Evolutionary conservation across 2,329 filamentous ascomycete species (phyloP), one percentile per base, ranked within the genome.

Genomic region (Colletotrichum falcatum): DNA sequence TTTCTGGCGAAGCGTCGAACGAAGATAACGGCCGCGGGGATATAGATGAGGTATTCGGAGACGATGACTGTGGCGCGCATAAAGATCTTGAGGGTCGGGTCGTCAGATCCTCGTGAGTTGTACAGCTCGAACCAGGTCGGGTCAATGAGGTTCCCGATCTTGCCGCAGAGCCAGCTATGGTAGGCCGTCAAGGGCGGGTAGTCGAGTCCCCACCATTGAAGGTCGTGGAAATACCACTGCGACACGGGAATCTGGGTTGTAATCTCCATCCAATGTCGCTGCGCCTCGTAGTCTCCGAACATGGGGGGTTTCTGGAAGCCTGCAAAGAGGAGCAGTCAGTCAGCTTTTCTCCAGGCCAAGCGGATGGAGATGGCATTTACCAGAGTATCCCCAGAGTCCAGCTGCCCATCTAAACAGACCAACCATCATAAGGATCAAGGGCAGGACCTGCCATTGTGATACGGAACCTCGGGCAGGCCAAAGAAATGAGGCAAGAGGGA

Each of bases 251-350:
- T 85, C 70, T 97, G 90, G 11, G 90, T 93, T 2, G 96, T 98
- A 74, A 99, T 86, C 78, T 99, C 96, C 95, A 99, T 97, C 96
- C 96, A 99, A 81, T 99, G 96, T 76, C 96, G 86, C 81, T 99
- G 96, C 4, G 97, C 96, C 84, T 99, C 96, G 82, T 97, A 99
- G 81, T 99, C 96, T 74, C 96, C 96, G 78, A 95, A 93, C 90
- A 98, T 94, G 7, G 96, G 96, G 44, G 95, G 95, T 71, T 89
- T 89, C 70, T 91, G 85, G 77, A 91, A 93, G 66, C 95, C 93
- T 94, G 72, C 5, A 66, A 51, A 54, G 54, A 64, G 30, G 35
- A 73, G 48, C 72, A 23, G 64, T 74, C n/a, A 30, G 64, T 74
- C 23, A 67, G 51, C 42, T 49, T 44, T 30, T 44, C 18, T 63